Conservation (phyloP, 129 eudicot species). For the Oenanthe sinensis region DNA sequence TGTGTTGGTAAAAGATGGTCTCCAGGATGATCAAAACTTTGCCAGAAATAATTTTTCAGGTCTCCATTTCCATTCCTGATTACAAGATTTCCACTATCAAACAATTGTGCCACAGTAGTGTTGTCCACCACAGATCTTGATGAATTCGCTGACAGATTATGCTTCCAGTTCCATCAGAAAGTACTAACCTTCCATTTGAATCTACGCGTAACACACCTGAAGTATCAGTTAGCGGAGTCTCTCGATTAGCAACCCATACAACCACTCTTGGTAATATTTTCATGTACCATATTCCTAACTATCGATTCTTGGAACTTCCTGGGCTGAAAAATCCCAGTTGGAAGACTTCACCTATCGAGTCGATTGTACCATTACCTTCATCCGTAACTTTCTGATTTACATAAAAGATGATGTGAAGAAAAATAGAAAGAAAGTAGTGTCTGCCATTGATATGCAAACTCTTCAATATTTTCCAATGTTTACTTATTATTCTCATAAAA, state of each 20-base stretch:
- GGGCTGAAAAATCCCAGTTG: conserved; percentile 21
- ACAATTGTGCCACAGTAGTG: conserved; percentile 12
- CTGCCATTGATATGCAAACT: not conserved
- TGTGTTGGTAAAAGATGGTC: conserved; percentile 20
- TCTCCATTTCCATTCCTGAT: conserved; percentile 9
- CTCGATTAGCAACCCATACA: conserved; percentile 32
- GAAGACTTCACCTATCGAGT: not conserved
- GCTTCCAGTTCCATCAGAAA: not conserved
- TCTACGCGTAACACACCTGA: conserved; percentile 3
- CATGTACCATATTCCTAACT: conserved; percentile 23
- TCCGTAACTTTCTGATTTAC: not conserved
- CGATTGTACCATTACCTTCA: not conserved
- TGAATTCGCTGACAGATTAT: conserved; percentile 18
- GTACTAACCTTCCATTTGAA: conserved; percentile 18
- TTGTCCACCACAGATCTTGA: not conserved
- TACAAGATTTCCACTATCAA: conserved; percentile 30
- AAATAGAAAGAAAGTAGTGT: not conserved
- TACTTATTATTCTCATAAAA: too few relatives aligned
- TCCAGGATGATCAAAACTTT: conserved; percentile 19
- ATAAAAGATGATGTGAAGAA: not conserved
- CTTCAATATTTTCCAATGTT: not conserved
- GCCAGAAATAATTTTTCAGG: conserved; percentile 17
- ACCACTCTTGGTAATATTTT: not conserved
- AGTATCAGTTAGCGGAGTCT: conserved; percentile 9
- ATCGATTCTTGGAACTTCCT: not conserved